Evolutionary conservation across 108 stramenopile genomes (phyloP).

Genomic region (Mayamaea pseudoterrestris): DNA sequence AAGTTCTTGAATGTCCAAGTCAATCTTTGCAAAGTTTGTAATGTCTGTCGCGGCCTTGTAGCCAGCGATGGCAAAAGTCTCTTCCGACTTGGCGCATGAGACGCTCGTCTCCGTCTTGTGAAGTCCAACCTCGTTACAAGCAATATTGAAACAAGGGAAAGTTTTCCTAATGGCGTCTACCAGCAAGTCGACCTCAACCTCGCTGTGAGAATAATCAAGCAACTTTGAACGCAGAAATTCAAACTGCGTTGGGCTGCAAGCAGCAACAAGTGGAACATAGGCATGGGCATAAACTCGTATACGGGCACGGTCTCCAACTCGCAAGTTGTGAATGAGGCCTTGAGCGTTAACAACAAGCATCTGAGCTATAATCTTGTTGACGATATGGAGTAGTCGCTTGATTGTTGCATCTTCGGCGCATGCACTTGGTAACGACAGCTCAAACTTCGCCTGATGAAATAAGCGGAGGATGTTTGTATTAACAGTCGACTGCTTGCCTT

Average conservation of each 20-base stretch:
- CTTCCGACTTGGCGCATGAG: slow-evolving; percentile 16
- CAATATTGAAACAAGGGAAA: slow-evolving; percentile 59
- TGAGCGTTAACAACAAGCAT: slow-evolving; percentile 66
- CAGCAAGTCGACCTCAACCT: slow-evolving; percentile 46
- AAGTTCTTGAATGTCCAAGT: slow-evolving; percentile 57
- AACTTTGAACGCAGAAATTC: slow-evolving; percentile 43
- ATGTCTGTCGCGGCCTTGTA: slow-evolving; percentile 51
- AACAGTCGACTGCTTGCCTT: slow-evolving; percentile 41
- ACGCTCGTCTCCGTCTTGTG: slow-evolving; percentile 17
- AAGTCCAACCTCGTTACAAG: slow-evolving; percentile 59
- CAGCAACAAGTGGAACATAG: slow-evolving; percentile 50
- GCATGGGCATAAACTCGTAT: slow-evolving; percentile 58
- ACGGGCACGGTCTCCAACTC: slow-evolving; percentile 28
- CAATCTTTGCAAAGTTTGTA: slow-evolving; percentile 32
- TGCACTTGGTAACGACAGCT: slow-evolving; percentile 52
- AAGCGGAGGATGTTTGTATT: slow-evolving; percentile 58
- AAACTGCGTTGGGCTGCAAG: slow-evolving; percentile 36
- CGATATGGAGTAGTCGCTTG: slow-evolving; percentile 24
- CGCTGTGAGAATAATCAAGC: slow-evolving; percentile 26
- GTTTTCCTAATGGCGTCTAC: slow-evolving; percentile 30
- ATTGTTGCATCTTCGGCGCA: slow-evolving; percentile 47
- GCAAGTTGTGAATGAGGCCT: slow-evolving; percentile 40
- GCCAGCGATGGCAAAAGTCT: slow-evolving; percentile 25
- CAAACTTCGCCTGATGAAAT: slow-evolving; percentile 65
- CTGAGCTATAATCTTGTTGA: slow-evolving; percentile 47